Evolutionary conservation across 2,329 filamentous ascomycete genomes (phyloP), one percentile per base, ranked within the genome.

Genomic region (Aureobasidium namibiae): DNA sequence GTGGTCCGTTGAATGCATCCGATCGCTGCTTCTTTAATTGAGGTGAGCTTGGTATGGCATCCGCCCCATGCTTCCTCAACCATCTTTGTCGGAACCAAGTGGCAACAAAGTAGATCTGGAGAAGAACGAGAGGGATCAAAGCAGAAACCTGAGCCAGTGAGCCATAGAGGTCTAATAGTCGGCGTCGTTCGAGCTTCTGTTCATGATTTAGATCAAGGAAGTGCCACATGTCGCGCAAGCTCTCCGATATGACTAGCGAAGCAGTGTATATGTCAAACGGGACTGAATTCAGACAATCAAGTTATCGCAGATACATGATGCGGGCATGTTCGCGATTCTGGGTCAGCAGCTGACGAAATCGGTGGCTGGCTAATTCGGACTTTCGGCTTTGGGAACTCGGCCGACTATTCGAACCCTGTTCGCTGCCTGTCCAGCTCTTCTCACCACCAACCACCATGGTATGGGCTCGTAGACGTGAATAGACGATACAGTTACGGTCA

Each of bases 71-170:
- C 64, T 33, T 63, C 63, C 21, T 50, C 41, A 23, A 41, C 60
- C 50, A 61, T 42, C 45, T 56, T 54, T 24, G 48, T 14, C 66
- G 63, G 6, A 72, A 36, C 70, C 73, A 75, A 8, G 61, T 61
- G 2, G 70, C 41, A 18, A 76, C 61, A 56, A 74, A 75, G 42
- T 67, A 71, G 21, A 73, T 23, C 61, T 76, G 75, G 50, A 76
- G 75, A 2, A 76, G 61, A 3, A 74, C 63, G 14, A 82, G 64
- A 26, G 79, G 70, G 4, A 78, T 62, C 9, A 84, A 61, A 5
- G 78, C 73, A 1, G 82, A 83, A 62, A 76, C 69, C 67, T 85
- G 82, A 16, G 82, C 82, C 38, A 80, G 70, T n/a, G 74, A 69
- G 8, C 80, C 82, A 56, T 83, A 81, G 52, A 72, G 71, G 65